Evolutionary conservation across 257 asterid species (phyloP).

Genomic region (Osmanthus fragrans): DNA sequence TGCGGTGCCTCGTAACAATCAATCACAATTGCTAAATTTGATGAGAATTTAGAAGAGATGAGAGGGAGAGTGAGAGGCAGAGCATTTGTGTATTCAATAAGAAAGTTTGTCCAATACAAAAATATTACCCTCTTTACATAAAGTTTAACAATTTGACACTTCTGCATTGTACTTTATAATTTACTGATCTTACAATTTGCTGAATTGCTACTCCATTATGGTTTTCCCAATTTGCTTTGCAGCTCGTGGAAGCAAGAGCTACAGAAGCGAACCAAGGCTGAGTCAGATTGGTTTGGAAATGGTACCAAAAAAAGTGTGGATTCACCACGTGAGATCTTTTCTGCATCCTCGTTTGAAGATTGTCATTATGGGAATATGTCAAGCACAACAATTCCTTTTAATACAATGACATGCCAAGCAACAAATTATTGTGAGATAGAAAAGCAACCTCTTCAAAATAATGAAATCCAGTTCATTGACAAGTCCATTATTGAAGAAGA

Average conservation of each 20-base stretch:
- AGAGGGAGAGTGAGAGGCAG: too few species aligned
- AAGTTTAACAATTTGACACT: background rate
- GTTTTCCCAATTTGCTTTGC: constrained; percentile 26
- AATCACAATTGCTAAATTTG: too few species aligned
- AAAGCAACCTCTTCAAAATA: constrained; percentile 43
- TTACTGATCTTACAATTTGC: background rate
- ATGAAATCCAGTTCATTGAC: constrained; percentile 57
- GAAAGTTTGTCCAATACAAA: too few species aligned
- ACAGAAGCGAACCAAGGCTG: constrained; percentile 71
- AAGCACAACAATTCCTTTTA: constrained; percentile 33
- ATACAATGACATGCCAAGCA: constrained; percentile 37
- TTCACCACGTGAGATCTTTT: constrained; percentile 45
- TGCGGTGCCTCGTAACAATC: too few species aligned
- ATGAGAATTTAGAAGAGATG: too few species aligned
- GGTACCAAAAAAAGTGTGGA: constrained; percentile 39
- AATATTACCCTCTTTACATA: too few species aligned
- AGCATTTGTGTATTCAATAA: too few species aligned
- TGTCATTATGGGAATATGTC: constrained; percentile 33
- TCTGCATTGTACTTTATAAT: background rate
- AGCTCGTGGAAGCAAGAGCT: constrained; percentile 88
- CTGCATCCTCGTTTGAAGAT: constrained; percentile 43
- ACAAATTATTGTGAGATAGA: constrained; percentile 45
- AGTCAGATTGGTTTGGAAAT: constrained; percentile 55
- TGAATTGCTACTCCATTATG: constrained; percentile 5
- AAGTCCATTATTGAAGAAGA: constrained; percentile 67